Conservation (phyloP, 495 filamentous ascomycete species). For the Immersiella caudata region DNA sequence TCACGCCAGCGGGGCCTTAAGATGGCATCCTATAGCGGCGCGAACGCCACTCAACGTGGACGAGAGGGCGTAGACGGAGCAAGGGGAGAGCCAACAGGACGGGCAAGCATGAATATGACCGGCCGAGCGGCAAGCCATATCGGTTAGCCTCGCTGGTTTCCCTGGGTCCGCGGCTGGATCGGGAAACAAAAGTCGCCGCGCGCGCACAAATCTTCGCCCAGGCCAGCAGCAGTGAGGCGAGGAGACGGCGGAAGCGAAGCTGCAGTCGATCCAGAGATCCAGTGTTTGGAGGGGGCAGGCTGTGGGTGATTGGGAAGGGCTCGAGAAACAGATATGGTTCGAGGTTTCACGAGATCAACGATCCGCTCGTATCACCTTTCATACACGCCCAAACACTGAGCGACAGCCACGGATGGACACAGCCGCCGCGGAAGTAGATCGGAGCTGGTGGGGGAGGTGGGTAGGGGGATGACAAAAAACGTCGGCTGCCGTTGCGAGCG, state of each 20-base stretch:
- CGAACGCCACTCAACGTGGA: constrained; percentile 23
- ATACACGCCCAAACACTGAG: constrained; percentile 33
- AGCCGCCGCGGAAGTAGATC: constrained; percentile 10
- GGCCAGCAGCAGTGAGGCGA: constrained; percentile 1
- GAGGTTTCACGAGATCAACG: constrained; percentile 30
- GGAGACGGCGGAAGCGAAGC: constrained; percentile 4
- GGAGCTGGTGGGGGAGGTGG: constrained; percentile 1
- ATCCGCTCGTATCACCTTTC: constrained; percentile 31
- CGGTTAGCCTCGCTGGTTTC: constrained; percentile 19
- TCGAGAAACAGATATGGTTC: constrained; percentile 31
- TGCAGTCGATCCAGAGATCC: constrained; percentile 17
- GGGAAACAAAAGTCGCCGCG: constrained; percentile 21
- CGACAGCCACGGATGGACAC: constrained; percentile 20
- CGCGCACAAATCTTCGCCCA: not conserved
- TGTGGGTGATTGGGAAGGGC: constrained; percentile 11
- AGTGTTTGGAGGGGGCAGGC: constrained; percentile 12
- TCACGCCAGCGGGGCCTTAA: constrained; percentile 28
- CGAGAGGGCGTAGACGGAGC: constrained; percentile 14
- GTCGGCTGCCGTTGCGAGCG: not conserved
- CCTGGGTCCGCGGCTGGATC: constrained; percentile 25
- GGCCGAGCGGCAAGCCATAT: constrained; percentile 29
- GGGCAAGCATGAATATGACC: constrained; percentile 28
- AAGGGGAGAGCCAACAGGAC: constrained; percentile 23
- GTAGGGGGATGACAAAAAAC: constrained; percentile 7
- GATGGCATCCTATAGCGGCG: constrained; percentile 24